These are phyloP conservation scores for Sporobolus alterniflorus DNA, from an alignment of 202 grass and related monocot genomes.

Conservation along the genomic window DNA sequence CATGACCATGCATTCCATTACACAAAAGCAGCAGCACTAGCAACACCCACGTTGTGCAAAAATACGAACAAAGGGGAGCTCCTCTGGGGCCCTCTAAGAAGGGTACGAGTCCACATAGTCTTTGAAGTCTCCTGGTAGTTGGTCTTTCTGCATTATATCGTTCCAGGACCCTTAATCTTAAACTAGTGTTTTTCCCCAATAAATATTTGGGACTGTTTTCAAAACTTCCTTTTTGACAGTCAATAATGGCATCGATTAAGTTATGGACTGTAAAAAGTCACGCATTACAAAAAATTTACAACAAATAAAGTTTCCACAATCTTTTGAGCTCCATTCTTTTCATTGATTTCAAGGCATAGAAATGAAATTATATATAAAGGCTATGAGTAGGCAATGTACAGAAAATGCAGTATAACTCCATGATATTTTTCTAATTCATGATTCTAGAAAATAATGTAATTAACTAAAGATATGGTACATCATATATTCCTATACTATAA, in stretches of 20 bases:
- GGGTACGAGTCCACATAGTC: slow-evolving; percentile 25
- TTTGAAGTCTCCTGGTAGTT: slow-evolving; percentile 21
- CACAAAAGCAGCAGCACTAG: slow-evolving; percentile 60
- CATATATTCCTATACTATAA: neutral
- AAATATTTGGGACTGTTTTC: slow-evolving; percentile 12
- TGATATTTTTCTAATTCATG: neutral
- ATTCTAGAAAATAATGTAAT: neutral
- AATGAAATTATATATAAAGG: neutral
- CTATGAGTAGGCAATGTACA: neutral
- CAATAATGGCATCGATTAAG: slow-evolving; percentile 44
- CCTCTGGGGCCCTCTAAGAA: neutral
- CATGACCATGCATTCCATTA: slow-evolving; percentile 71
- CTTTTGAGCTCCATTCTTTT: neutral
- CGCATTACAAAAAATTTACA: neutral
- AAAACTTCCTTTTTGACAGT: slow-evolving; percentile 19
- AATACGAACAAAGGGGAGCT: slow-evolving; percentile 41
- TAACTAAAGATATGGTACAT: neutral
- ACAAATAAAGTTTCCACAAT: slow-evolving; percentile 1
- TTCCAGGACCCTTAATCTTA: neutral
- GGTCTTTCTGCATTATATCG: slow-evolving; percentile 1
- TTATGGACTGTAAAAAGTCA: neutral
- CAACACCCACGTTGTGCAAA: slow-evolving; percentile 46
- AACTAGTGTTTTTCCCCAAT: neutral
- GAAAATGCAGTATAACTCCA: too few species aligned
- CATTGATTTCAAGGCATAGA: slow-evolving; percentile 14